Base-by-base conservation (phyloP, 306 rosid genomes). In the Cucumis melo region DNA sequence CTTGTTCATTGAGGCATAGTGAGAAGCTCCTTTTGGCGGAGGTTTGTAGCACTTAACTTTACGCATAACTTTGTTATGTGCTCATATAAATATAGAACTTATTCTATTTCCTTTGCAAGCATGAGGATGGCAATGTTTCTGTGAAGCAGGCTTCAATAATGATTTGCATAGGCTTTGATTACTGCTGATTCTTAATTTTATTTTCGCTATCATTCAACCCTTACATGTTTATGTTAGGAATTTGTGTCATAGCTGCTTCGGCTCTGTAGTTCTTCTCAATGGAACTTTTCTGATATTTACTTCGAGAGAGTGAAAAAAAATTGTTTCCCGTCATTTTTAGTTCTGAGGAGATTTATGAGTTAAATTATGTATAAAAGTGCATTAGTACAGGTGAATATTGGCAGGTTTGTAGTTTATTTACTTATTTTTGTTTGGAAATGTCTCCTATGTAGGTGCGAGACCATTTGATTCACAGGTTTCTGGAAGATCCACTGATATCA, bases 1-100 rank as follows among this genome's bases (percentile, higher is more conserved):
- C 92, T 70, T 89, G 92, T 88, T 90, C 95, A 72, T 75, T 94
- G 91, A 91, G 90, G 87, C 93, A 85, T 34, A 84, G 80, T 34
- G 97, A 94, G 83, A 91, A 84, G 89, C 87, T 94, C 63, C 74
- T 91, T 79, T 90, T 91, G 79, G 98, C 82, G 70, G 97, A 91
- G 96, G 97, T 94, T 70, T 81, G 87, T 58, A 62, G 72, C 32
- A 46, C 68, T 53, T 24, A 66, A 24, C 59, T 38, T 73, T 76
- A 62, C 53, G 57, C 11, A 63, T 76, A 17, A 60, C 34, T 36
- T n/a, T 19, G 15, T 34, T 50, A 10, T 74, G n/a, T 74, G 78
- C 12, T n/a, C 59, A 46, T 48, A 16, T 42, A 48, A 48, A 7
- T 68, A 44, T 68, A 68, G 21, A 68, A 68, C 20, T 20, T 42